phyloP scores from a whole-genome alignment of 768 basidiomycete species.

The Collybiopsis confluens region DNA sequence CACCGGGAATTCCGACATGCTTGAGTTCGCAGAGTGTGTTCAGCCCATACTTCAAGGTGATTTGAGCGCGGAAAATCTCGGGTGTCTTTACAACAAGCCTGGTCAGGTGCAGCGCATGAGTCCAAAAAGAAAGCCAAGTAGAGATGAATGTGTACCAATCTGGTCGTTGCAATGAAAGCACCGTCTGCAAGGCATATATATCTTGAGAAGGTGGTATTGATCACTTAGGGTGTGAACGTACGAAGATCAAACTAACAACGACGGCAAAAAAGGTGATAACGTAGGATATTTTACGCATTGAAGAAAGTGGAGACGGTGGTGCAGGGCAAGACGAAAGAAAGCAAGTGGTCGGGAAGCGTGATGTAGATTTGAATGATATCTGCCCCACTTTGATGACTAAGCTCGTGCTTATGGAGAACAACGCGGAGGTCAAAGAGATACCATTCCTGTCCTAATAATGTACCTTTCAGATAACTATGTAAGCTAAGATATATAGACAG shows the following conservation, averaged over 20 bases:
- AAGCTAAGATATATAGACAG: neutral
- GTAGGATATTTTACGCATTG: constrained; percentile 54
- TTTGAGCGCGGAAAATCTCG: constrained; percentile 41
- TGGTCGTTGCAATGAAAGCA: constrained; percentile 48
- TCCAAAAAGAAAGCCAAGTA: neutral
- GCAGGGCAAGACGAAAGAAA: too few relatives aligned
- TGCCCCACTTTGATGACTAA: too few relatives aligned
- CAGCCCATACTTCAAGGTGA: constrained; percentile 58
- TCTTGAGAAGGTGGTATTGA: too few relatives aligned
- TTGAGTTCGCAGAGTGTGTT: constrained; percentile 51
- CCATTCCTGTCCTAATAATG: too few relatives aligned
- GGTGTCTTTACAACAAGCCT: constrained; percentile 43
- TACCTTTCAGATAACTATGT: neutral
- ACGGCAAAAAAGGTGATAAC: constrained; percentile 59
- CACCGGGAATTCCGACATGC: constrained; percentile 20
- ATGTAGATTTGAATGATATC: too few relatives aligned
- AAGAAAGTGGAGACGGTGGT: too few relatives aligned
- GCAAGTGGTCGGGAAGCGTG: too few relatives aligned
- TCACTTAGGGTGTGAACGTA: constrained; percentile 28
- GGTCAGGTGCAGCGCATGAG: neutral
- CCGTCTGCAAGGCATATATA: constrained; percentile 37
- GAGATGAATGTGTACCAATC: constrained; percentile 53
- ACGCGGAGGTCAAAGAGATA: too few relatives aligned
- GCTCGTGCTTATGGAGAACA: too few relatives aligned
- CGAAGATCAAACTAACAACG: constrained; percentile 43